These are phyloP conservation scores for Diaporthe batatas DNA, from an alignment of 2,329 filamentous ascomycete species.

Conservation along the genomic window DNA sequence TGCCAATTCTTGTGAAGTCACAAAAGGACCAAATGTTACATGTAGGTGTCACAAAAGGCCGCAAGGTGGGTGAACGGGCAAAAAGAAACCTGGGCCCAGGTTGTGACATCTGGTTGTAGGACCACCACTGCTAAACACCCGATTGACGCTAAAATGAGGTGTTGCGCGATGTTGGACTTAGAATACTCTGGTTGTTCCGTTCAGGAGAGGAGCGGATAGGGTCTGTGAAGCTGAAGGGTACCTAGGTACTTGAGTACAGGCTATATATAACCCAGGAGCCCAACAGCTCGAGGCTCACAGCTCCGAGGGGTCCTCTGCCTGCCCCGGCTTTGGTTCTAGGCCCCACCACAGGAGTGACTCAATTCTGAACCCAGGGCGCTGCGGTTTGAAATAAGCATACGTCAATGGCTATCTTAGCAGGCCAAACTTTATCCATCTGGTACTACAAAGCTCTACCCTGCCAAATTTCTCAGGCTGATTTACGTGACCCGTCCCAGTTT, in stretches of 20 bases:
- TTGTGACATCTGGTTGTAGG: background rate
- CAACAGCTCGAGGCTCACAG: too few species aligned
- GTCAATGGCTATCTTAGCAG: conserved; percentile 34
- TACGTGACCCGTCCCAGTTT: conserved; percentile 4
- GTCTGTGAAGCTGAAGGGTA: background rate
- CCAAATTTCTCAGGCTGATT: background rate
- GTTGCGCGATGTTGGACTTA: background rate
- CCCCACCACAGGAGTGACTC: conserved; percentile 19
- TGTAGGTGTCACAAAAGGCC: background rate
- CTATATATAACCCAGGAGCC: background rate
- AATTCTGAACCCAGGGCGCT: conserved; percentile 18
- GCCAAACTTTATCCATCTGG: conserved; percentile 31
- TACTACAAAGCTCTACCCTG: conserved; percentile 19
- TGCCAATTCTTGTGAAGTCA: background rate
- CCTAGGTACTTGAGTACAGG: too few species aligned
- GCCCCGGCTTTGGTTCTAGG: background rate
- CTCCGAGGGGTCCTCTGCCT: too few species aligned
- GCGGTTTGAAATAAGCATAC: conserved; percentile 39
- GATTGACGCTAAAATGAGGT: background rate
- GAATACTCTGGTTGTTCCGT: background rate
- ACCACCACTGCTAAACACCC: background rate
- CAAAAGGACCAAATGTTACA: background rate
- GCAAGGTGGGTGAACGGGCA: background rate
- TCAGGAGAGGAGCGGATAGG: background rate
- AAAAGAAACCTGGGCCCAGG: background rate